Base-by-base conservation (phyloP, 2,329 filamentous ascomycete genomes). In the Lecanicillium sp. region DNA sequence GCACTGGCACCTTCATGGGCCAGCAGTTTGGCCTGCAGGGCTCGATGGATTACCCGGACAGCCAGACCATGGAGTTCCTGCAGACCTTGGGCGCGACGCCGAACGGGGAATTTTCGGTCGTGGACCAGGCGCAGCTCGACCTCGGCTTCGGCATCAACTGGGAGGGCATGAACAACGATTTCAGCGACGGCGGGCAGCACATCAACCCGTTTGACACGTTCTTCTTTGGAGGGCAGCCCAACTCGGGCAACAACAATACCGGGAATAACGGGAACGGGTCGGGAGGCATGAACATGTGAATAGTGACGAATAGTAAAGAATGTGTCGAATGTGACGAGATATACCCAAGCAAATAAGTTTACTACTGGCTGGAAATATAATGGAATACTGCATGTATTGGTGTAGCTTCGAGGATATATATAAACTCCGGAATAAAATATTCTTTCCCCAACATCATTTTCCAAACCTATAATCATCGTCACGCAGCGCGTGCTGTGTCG, bases 121-220 rank as follows among this genome's bases (percentile, higher is more conserved):
- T 66, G 52, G 59, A 75, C 30, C 65, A 77, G 55, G 61, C 70
- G 54, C 72, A 77, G 63, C 71, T 83, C 57, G 82, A 86, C 54
- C 71, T 87, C 38, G 82, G 81, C 0, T 82, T 83, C 54, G 83
- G 83, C 48, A 72, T 87, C 38, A 82, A 81, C 27, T 81, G 79
- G 77, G 73, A 81, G 51, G 71, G 74, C 11, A 70, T 81, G 59
- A 73, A 80, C 57, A 80, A 84, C 55, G 83, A 85, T 56, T 84
- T 75, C 50, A 72, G 72, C 50, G 76, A 81, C 39, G 72, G 72
- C 43, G 71, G 78, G 60, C 74, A 80, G 61, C 74, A 81, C 59
- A 73, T 86, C 58, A 78, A 86, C 50, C 75, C 83, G 0, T 87
- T 88, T 63, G 84, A 87, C 59, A 80, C 81, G 0, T 87, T 87